These are phyloP conservation scores for Scedosporium dehoogii DNA, from an alignment of 2,329 filamentous ascomycete species.

Conservation along the genomic window DNA sequence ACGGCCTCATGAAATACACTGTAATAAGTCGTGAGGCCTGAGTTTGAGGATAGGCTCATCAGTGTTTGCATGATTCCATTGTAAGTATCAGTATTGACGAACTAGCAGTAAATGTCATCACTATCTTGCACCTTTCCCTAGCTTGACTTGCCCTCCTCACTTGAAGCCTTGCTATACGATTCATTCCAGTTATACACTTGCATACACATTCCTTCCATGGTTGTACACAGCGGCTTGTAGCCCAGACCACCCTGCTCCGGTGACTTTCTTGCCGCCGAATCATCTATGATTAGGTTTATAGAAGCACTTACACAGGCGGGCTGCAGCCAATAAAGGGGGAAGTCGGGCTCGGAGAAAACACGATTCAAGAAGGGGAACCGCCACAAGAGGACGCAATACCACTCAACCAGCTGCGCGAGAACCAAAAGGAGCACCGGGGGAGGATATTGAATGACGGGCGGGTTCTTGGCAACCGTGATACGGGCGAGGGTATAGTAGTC, in stretches of 20 bases:
- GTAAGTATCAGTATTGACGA: too few species aligned
- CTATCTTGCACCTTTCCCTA: background rate
- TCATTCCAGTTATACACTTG: constrained; percentile 30
- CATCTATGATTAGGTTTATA: constrained; percentile 25
- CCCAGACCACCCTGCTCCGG: constrained; percentile 31
- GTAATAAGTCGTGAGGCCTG: too few species aligned
- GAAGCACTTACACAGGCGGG: constrained; percentile 26
- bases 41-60: too few species aligned
- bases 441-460: constrained; percentile 23
- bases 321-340: constrained; percentile 27
- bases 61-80: too few species aligned
- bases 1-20: too few species aligned
- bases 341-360: constrained; percentile 20
- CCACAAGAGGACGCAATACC: constrained; percentile 21
- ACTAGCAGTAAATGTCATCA: too few species aligned
- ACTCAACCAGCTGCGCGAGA: constrained; percentile 26
- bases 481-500: constrained; percentile 28
- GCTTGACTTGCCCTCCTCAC: background rate
- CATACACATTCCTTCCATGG: constrained; percentile 30
- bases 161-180: constrained; percentile 6
- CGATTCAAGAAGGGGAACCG: constrained; percentile 15
- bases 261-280: constrained; percentile 23
- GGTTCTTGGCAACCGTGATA: constrained; percentile 19
- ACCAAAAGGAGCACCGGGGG: constrained; percentile 26
- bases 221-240: constrained; percentile 25